phyloP scores from a whole-genome alignment of 345 rosid genomes.

The Streptanthus diversifolius region DNA sequence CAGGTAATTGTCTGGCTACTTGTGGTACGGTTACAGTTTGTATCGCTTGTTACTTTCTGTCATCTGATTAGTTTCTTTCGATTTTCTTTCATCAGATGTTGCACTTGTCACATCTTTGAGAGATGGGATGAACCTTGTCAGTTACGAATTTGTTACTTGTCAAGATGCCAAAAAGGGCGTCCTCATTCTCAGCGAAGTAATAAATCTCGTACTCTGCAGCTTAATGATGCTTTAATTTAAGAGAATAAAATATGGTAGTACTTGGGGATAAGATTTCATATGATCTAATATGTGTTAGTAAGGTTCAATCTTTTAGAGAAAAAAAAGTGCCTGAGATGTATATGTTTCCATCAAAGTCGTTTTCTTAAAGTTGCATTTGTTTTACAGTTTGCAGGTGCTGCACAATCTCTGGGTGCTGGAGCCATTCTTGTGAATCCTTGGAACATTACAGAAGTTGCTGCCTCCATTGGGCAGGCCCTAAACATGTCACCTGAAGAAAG shows the following conservation, averaged over 20 bases:
- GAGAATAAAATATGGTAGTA: not conserved
- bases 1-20: slow-evolving; percentile 52
- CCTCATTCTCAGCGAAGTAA: slow-evolving; percentile 99
- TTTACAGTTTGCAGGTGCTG: slow-evolving; percentile 95
- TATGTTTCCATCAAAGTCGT: not conserved
- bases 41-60: slow-evolving; percentile 5
- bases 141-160: slow-evolving; percentile 99
- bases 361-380: slow-evolving; percentile 9
- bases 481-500: slow-evolving; percentile 79
- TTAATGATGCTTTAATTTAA: not conserved
- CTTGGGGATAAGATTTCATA: not conserved
- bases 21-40: slow-evolving; percentile 4
- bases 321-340: not conserved
- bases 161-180: slow-evolving; percentile 97
- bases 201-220: slow-evolving; percentile 13
- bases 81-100: slow-evolving; percentile 56
- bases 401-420: slow-evolving; percentile 99
- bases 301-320: not conserved
- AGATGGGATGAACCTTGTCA: slow-evolving; percentile 99
- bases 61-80: slow-evolving; percentile 10
- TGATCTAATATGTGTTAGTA: too few species aligned
- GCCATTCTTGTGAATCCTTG: slow-evolving; percentile 98
- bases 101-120: slow-evolving; percentile 96
- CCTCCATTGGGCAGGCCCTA: slow-evolving; percentile 80
- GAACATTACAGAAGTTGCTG: slow-evolving; percentile 99